These are phyloP conservation scores for Ascochyta fabae DNA, from an alignment of 2,329 filamentous ascomycete species.

Conservation along the genomic window DNA sequence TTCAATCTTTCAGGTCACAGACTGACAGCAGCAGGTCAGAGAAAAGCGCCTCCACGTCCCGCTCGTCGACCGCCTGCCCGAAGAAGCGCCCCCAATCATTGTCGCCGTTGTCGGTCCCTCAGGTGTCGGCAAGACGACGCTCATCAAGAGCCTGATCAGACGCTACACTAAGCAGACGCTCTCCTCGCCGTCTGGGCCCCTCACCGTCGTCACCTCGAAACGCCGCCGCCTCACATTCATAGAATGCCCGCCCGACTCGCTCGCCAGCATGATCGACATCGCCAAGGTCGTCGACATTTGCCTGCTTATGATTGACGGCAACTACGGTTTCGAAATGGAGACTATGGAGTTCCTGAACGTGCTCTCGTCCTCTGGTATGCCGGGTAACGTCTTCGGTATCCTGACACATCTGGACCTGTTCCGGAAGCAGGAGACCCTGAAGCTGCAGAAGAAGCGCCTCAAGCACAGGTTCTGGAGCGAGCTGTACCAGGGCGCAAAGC, in stretches of 20 bases:
- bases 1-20: accelerated
- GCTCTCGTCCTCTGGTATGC: conserved; percentile 93
- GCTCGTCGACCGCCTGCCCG: conserved; percentile 91
- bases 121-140: conserved; percentile 91
- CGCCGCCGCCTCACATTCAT: conserved; percentile 92
- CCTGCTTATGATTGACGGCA: conserved; percentile 96
- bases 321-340: conserved; percentile 99
- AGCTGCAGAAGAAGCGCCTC: conserved; percentile 92
- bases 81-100: conserved; percentile 91
- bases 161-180: conserved; percentile 96
- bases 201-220: conserved; percentile 97
- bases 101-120: conserved; percentile 95
- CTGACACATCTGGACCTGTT: conserved; percentile 96
- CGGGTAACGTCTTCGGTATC: conserved; percentile 96
- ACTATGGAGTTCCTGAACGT: conserved; percentile 99
- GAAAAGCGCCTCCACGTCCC: conserved; percentile 97
- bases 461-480: conserved; percentile 98
- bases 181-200: conserved; percentile 84
- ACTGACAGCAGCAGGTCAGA: conserved; percentile 68
- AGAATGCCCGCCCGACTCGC: conserved; percentile 91
- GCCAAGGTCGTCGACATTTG: conserved; percentile 98
- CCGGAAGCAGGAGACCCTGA: conserved; percentile 87
- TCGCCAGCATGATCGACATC: conserved; percentile 95
- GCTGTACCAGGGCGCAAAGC: conserved; percentile 92
- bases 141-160: conserved; percentile 92